A percentile compares a stretch with the other conserved stretches of the same genome.
These are phyloP conservation scores for Typha latifolia DNA, from an alignment of 176 grass and related monocot genomes.

Conservation along the genomic window DNA sequence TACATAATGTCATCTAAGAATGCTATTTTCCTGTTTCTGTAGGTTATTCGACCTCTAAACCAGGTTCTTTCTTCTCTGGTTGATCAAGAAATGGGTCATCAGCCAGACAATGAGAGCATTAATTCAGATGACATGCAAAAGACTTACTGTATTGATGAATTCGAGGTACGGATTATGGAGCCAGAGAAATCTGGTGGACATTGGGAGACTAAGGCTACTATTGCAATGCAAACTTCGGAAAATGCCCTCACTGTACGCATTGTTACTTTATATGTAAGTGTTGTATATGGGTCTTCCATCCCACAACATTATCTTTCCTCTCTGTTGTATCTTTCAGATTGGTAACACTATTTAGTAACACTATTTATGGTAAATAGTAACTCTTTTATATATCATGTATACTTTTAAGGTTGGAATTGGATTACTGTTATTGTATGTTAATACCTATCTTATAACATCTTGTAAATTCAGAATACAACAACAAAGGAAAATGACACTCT, in stretches of 20 bases:
- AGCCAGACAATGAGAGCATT: slow-evolving; percentile 48
- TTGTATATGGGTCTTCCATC: not conserved
- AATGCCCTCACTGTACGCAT: slow-evolving; percentile 82
- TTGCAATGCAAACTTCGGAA: slow-evolving; percentile 86
- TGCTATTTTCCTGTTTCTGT: slow-evolving; percentile 21
- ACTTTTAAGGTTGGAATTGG: slow-evolving; percentile 1
- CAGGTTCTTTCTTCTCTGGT: slow-evolving; percentile 69
- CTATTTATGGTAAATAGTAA: too few species aligned
- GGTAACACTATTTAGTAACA: too few species aligned
- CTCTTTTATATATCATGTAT: not conserved
- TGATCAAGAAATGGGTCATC: slow-evolving; percentile 64
- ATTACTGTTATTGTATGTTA: not conserved
- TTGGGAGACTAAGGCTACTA: slow-evolving; percentile 60
- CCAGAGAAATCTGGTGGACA: slow-evolving; percentile 53
- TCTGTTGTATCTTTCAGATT: too few species aligned
- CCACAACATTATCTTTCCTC: not conserved
- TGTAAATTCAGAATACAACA: slow-evolving; percentile 56
- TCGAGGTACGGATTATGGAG: slow-evolving; percentile 78
- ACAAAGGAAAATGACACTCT: slow-evolving; percentile 88
- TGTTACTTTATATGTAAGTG: slow-evolving; percentile 73
- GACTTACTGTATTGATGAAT: slow-evolving; percentile 75
- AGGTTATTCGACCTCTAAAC: slow-evolving; percentile 67
- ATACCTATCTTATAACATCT: not conserved
- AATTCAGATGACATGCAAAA: slow-evolving; percentile 73
- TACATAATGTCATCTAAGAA: too few species aligned